These are phyloP conservation scores for Deuterostichococcus epilithicus DNA, from an alignment of 139 green algal genomes.

Conservation along the genomic window DNA sequence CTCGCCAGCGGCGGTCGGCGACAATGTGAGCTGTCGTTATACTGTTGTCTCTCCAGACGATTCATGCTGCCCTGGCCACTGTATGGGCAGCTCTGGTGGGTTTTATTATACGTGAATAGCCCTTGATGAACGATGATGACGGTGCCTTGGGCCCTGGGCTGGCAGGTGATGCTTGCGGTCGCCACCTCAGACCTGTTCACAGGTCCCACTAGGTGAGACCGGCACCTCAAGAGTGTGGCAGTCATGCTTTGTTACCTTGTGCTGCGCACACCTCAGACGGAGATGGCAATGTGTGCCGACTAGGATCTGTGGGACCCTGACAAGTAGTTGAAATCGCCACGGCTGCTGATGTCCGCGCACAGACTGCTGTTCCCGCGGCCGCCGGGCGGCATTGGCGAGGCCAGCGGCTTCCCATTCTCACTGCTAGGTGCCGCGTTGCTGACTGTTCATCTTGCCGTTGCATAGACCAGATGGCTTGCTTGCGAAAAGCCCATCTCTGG, in stretches of 20 bases:
- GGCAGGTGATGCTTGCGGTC: constrained; percentile 80
- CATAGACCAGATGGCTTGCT: too few species aligned
- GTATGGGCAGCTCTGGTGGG: too few species aligned
- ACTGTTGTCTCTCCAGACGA: too few species aligned
- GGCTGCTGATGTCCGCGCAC: too few species aligned
- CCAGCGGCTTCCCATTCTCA: constrained; percentile 70
- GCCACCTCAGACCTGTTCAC: constrained; percentile 52
- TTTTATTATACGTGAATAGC: background rate
- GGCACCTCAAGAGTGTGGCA: background rate
- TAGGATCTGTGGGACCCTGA: too few species aligned
- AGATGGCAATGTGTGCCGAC: too few species aligned
- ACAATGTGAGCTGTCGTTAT: background rate
- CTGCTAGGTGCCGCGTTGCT: constrained; percentile 74
- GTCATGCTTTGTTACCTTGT: too few species aligned
- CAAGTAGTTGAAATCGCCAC: too few species aligned
- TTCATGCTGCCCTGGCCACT: too few species aligned
- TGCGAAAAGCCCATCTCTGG: too few species aligned
- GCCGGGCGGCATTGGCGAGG: constrained; percentile 33
- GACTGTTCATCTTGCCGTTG: too few species aligned
- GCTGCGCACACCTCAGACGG: too few species aligned
- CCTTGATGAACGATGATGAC: background rate
- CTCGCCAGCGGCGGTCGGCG: constrained; percentile 21
- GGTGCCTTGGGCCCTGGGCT: constrained; percentile 38
- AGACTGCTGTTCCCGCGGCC: constrained; percentile 79
- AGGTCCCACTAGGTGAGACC: constrained; percentile 47